Evolutionary conservation across 371 early-diverging fungal genomes (phyloP).

Genomic region (Syncephalastrum sp.): DNA sequence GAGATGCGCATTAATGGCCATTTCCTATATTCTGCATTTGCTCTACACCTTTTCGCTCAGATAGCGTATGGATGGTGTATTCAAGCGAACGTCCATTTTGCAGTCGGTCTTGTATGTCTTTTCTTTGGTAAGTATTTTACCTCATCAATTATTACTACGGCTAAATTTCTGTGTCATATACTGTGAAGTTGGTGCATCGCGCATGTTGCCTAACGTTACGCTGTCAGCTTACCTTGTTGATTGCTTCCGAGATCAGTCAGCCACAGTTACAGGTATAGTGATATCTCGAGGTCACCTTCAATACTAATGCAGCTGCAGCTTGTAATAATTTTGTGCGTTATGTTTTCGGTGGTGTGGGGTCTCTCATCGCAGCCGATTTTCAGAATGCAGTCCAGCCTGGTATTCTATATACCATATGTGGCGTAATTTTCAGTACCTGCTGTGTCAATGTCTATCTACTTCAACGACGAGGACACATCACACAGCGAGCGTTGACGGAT

Average conservation of each 20-base stretch:
- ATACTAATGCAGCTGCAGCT: slow-evolving; percentile 14
- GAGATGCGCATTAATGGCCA: slow-evolving; percentile 40
- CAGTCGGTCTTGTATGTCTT: slow-evolving; percentile 34
- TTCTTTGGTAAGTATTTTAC: slow-evolving; percentile 30
- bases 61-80: slow-evolving; percentile 46
- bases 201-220: slow-evolving; percentile 34
- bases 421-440: slow-evolving; percentile 6
- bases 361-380: slow-evolving; percentile 36
- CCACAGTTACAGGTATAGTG: slow-evolving; percentile 37
- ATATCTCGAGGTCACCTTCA: background rate
- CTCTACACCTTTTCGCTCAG: slow-evolving; percentile 20
- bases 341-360: slow-evolving; percentile 36
- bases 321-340: slow-evolving; percentile 45
- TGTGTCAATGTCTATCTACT: no score
- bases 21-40: slow-evolving; percentile 18
- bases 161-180: background rate
- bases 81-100: slow-evolving; percentile 39
- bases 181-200: slow-evolving; percentile 27
- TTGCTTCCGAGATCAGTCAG: slow-evolving; percentile 34
- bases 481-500: no score
- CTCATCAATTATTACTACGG: no score
- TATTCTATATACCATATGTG: slow-evolving; percentile 33
- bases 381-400: slow-evolving; percentile 27
- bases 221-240: slow-evolving; percentile 43
- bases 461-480: no score